A percentile compares a stretch with the other conserved stretches of the same genome.
These are phyloP conservation scores for Bruguiera gymnorhiza DNA, from an alignment of 345 rosid genomes.

Conservation along the genomic window DNA sequence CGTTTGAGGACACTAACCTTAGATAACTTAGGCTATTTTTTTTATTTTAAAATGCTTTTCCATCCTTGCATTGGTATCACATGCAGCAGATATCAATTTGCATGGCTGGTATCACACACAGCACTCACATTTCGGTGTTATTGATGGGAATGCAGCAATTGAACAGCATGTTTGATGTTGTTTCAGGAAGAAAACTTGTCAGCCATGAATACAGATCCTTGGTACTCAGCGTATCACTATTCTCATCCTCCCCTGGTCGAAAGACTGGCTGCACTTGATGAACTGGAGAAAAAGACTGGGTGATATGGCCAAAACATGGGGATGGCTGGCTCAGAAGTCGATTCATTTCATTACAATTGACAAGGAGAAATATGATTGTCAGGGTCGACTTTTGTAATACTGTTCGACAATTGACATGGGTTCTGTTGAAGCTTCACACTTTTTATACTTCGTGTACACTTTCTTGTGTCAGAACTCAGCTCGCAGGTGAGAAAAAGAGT, in stretches of 20 bases:
- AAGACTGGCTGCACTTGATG: conserved; percentile 78
- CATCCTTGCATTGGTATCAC: no score
- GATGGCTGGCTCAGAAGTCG: neutral
- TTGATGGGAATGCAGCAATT: no score
- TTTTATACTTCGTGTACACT: neutral
- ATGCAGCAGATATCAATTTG: no score
- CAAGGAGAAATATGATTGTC: neutral
- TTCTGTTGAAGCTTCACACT: neutral
- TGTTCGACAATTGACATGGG: neutral
- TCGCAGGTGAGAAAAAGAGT: neutral
- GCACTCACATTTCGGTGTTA: no score
- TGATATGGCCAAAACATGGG: conserved; percentile 25
- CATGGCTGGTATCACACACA: no score
- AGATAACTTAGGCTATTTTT: no score
- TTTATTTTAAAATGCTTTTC: no score
- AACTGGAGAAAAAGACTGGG: conserved; percentile 64
- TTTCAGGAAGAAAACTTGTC: conserved; percentile 95
- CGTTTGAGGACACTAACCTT: neutral
- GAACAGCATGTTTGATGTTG: neutral
- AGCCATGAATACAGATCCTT: conserved; percentile 94
- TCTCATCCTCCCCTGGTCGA: conserved; percentile 97
- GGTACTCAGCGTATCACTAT: conserved; percentile 96
- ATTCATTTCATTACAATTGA: conserved; percentile 18
- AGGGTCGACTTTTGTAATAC: neutral
- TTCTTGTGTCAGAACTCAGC: neutral